Evolutionary conservation across 73 alveolate species (phyloP), one percentile per base, ranked within the genome.

Genomic region (Paraurostyla sp.): DNA sequence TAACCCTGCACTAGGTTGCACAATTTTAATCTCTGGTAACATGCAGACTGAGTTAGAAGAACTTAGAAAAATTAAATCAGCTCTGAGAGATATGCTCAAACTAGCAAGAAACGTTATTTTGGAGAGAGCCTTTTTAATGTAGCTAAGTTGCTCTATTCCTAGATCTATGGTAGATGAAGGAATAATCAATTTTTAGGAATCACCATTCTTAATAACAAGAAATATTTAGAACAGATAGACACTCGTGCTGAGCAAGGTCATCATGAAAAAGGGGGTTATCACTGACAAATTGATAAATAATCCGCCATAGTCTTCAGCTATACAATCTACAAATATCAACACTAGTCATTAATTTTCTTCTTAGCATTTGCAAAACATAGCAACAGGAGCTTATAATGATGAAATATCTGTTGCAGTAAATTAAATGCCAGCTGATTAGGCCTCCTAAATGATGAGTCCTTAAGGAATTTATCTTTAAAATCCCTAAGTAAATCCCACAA

Each of bases 1-100:
- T 32, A 69, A 73, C 46, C 92, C 87, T 20, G 85, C 88, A 75
- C 56, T 75, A 22, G 96, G 96, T 0, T 91, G 93, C 78, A 91
- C 96, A 13, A 85, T 91, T n/a, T 54, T 81, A 30, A 16, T 91
- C 7, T 85, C 91, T 35, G 96, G 96, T 16, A 60, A 62, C 13
- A 43, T 46, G 13, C 33, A 51, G 42, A 42, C 62, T 0, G 89
- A 91, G 20, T 18, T 56, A 13, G 49, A 76, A 22, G 65, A 43
- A 40, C n/a, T 76, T 0, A 88, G 71, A 33, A 29, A 13, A 42
- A 54, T 88, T 1, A 88, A 88, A 46, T 11, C 71, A 13, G 85
- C 86, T 0, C 45, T 88, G 46, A 29, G 49, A 45, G 63, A 60
- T 23, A 88, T 88, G 91, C 59, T 88, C 16, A 71, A 38, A 22